These are phyloP conservation scores for Taphrina sp. DNA, from an alignment of 1,139 yeast genomes.

Conservation along the genomic window DNA sequence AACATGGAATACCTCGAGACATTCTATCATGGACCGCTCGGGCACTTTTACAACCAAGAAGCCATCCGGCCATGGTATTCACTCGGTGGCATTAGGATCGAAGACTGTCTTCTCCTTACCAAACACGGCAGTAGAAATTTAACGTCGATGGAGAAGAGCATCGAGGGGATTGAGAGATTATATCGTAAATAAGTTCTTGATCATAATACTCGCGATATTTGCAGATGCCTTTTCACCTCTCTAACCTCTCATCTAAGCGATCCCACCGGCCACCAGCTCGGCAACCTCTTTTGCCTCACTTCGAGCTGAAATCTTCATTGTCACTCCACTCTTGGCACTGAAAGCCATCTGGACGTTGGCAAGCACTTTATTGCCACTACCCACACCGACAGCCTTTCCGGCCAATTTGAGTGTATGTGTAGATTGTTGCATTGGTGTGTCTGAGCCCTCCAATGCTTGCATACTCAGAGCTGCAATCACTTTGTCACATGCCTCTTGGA, in stretches of 20 bases:
- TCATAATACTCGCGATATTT: too few relatives aligned
- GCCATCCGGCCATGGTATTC: constrained; percentile 75
- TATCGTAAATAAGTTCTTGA: too few relatives aligned
- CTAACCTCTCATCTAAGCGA: constrained; percentile 1
- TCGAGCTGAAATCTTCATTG: constrained; percentile 72
- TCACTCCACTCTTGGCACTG: constrained; percentile 67
- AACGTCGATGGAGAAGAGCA: constrained; percentile 72
- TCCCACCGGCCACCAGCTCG: constrained; percentile 40
- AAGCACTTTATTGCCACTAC: constrained; percentile 53
- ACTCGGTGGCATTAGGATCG: constrained; percentile 94
- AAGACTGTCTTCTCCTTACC: constrained; percentile 84
- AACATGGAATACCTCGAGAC: constrained; percentile 75
- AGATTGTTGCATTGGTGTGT: constrained; percentile 60
- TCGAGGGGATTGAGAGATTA: constrained; percentile 53
- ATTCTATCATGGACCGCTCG: constrained; percentile 58
- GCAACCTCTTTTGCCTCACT: constrained; percentile 53
- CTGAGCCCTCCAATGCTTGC: constrained; percentile 80
- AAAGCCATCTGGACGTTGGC: constrained; percentile 69
- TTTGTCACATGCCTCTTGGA: constrained; percentile 53
- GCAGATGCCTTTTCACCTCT: too few relatives aligned
- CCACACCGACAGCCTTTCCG: constrained; percentile 63
- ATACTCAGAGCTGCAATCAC: constrained; percentile 51
- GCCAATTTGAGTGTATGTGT: constrained; percentile 75
- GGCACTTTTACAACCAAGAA: constrained; percentile 61
- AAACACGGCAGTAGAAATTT: constrained; percentile 73